Conservation (phyloP, 306 rosid species). For the Sophora flavescens region DNA sequence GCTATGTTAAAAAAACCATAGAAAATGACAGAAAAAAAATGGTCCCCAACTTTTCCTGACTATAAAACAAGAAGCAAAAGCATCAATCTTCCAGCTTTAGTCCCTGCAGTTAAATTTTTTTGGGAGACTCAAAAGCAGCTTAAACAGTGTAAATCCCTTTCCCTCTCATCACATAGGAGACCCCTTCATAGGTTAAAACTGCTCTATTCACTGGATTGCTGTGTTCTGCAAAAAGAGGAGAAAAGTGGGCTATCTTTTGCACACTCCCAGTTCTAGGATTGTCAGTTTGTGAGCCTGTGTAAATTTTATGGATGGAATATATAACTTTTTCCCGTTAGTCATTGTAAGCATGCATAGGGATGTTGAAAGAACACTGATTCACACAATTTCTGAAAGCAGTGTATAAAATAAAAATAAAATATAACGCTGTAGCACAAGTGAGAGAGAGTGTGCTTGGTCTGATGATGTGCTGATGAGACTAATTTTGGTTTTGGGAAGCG, state of each 20-base stretch:
- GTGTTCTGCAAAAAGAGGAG: slow-evolving; percentile 57
- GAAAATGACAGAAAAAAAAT: slow-evolving; percentile 63
- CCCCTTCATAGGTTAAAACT: slow-evolving; percentile 58
- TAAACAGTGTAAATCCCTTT: slow-evolving; percentile 53
- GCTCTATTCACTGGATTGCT: slow-evolving; percentile 56
- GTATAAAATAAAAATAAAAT: not conserved
- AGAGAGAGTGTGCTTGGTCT: slow-evolving; percentile 39
- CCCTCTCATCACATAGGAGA: slow-evolving; percentile 53
- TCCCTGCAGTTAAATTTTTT: slow-evolving; percentile 67
- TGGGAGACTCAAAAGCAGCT: slow-evolving; percentile 74
- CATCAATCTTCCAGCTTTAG: slow-evolving; percentile 70
- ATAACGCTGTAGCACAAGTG: not conserved
- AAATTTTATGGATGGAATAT: slow-evolving; percentile 50
- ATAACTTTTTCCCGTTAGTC: slow-evolving; percentile 53
- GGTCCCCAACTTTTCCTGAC: slow-evolving; percentile 68
- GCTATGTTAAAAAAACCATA: slow-evolving; percentile 51
- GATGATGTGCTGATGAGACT: slow-evolving; percentile 54
- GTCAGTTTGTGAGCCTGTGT: slow-evolving; percentile 69
- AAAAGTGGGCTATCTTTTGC: slow-evolving; percentile 79
- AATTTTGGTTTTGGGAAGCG: slow-evolving; percentile 54
- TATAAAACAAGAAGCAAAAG: slow-evolving; percentile 60
- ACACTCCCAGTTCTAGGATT: slow-evolving; percentile 83
- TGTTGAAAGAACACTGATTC: slow-evolving; percentile 71
- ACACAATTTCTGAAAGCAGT: slow-evolving; percentile 50
- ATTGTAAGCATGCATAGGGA: slow-evolving; percentile 60